Evolutionary conservation across 2,329 filamentous ascomycete species (phyloP), one percentile per base, ranked within the genome.

Genomic region (Fusarium tanahbumbuense): DNA sequence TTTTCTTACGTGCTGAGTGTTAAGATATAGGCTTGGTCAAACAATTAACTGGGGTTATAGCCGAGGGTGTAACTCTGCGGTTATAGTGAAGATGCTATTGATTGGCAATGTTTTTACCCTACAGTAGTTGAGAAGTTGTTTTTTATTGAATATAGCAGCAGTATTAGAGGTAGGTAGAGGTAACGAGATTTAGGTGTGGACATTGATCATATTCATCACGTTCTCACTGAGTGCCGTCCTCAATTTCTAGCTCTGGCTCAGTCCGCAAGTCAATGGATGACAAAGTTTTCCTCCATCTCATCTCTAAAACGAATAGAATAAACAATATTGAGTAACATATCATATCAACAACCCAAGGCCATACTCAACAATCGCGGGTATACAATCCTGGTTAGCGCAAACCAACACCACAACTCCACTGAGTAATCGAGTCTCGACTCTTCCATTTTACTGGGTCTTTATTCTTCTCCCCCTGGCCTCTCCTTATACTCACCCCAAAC

Each of bases 1-100:
- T 53, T 53, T 41, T 53, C 49, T 42, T 28, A 53, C 49, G 27
- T 53, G 13, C 37, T 25, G 32, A 53, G 49, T 53, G 13, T 53
- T 53, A 53, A 53, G 49, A 53, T 53, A 42, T 25, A 42, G 49
- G 23, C 23, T 53, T 42, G 49, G 12, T 20, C 49, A 53, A 53
- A 53, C n/a, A 52, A 28, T 42, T 25, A 34, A 53, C 27, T 42
- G 25, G 25, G 13, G 49, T 28, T 32, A 53, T 53, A 8, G 20
- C 49, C 45, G 45, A 20, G 45, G 25, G 12, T 47, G 13, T 15
- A 16, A 44, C 9, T 44, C 22, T 44, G 9, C 3, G 34, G 34
- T 37, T 25, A 44, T 44, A 22, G 8, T 16, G 13, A 25, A 3
- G 18, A 16, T 44, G 9, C 9, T 44, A 44, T 44, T 16, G 18